Base-by-base conservation (phyloP, 441 rosid species). In the Adansonia madagascariensis region DNA sequence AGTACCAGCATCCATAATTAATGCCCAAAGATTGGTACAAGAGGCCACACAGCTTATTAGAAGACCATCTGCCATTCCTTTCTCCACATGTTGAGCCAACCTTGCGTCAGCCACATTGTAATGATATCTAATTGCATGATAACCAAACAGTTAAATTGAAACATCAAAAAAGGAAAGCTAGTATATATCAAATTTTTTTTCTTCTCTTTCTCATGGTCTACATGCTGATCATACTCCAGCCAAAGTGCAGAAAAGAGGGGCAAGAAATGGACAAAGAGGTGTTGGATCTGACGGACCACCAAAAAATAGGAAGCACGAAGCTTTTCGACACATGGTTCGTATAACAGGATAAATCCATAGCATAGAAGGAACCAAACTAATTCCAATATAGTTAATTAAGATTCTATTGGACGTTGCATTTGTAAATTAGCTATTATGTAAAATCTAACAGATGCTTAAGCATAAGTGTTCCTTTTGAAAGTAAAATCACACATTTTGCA, bases 1-100 rank as follows among this genome's bases (percentile, higher is more conserved):
- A 76, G 99, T 95, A 75, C 98, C 99, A 63, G 99, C 99, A 84
- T 96, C 99, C 99, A 94, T 96, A 70, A 94, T 94, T 68, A 96
- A 84, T 44, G 99, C 99, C 99, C 99, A 96, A 67, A 96, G 93
- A 89, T 91, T 96, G 68, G 97, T 87, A 80, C 94, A 94, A 41
- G 98, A 94, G 27, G 99, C 84, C 84, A 96, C 99, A 73, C 96
- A 91, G 80, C 98, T 96, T 86, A 96, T 96, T 39, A 90, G 88
- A 85, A 96, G 86, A 77, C 99, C 99, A 84, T 96, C 98, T 15
- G 92, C 92, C 73, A 88, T 85, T 83, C 99, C 99, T 86, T 92
- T 90, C 79, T 96, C 98, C 76, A 96, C 93, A 86, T 96, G 98
- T 79, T 96, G 99, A 22, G 92, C 85, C 87, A 96, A 83, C 82